Conservation (phyloP, 352 stramenopile genomes). For the Phytophthora rubi region DNA sequence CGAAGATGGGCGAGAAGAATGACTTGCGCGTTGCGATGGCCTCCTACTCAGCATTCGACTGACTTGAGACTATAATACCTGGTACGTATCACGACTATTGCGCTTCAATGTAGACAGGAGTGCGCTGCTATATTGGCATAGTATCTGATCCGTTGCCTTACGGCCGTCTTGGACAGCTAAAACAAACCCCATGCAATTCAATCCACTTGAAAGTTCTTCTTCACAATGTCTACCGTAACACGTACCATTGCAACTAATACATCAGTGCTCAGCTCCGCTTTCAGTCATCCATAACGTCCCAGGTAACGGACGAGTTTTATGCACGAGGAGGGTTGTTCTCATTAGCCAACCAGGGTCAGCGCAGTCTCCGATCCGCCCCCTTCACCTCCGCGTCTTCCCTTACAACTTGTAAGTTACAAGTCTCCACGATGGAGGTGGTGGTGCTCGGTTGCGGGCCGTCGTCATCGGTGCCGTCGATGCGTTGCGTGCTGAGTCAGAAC, state of each 20-base stretch:
- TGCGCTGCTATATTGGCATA: background rate
- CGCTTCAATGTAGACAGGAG: background rate
- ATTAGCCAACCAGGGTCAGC: conserved; percentile 9
- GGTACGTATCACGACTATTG: background rate
- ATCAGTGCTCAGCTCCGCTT: too few relatives aligned
- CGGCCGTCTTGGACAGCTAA: too few relatives aligned
- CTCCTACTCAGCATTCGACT: background rate
- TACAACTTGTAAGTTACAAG: too few relatives aligned
- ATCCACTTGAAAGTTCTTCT: background rate
- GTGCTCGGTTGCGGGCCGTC: conserved; percentile 86
- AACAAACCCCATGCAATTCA: background rate
- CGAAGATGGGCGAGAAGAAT: background rate
- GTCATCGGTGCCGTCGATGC: conserved; percentile 80
- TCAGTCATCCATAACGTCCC: background rate
- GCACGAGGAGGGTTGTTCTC: conserved; percentile 13
- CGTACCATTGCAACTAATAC: too few relatives aligned
- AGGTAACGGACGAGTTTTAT: conserved; percentile 36
- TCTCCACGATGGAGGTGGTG: conserved; percentile 70
- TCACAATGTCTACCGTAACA: too few relatives aligned
- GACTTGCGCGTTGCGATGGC: background rate
- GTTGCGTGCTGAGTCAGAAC: conserved; percentile 60
- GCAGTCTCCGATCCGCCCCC: background rate
- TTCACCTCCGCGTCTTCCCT: background rate
- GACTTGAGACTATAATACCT: background rate
- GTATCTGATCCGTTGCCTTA: background rate